Evolutionary conservation across 306 rosid genomes (phyloP).

Genomic region (Erythrophleum fordii): DNA sequence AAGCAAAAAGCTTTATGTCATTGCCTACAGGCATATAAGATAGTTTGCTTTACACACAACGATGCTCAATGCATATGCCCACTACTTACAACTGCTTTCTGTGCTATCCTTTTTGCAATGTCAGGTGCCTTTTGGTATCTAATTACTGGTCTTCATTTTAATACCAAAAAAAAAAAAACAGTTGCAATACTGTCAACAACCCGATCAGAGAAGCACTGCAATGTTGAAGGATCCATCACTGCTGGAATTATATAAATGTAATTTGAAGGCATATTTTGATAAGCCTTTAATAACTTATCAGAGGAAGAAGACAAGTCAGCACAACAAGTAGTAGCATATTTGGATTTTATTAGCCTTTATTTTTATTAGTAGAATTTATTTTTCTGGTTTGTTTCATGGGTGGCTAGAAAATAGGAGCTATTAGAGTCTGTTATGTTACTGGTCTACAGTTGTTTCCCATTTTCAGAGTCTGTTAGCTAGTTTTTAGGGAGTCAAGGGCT

Average conservation of each 20-base stretch:
- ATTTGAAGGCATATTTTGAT: conserved; percentile 74
- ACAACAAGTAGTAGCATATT: too few relatives aligned
- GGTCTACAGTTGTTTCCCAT: too few relatives aligned
- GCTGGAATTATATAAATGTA: conserved; percentile 93
- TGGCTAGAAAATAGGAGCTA: too few relatives aligned
- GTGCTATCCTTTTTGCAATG: conserved; percentile 88
- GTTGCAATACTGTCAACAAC: conserved; percentile 91
- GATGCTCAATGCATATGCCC: background rate
- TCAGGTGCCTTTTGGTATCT: conserved; percentile 96
- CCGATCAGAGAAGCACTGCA: conserved; percentile 73
- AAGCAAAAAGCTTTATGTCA: conserved; percentile 22
- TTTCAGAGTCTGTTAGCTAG: too few relatives aligned
- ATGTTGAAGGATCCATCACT: conserved; percentile 72
- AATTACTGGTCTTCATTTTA: conserved; percentile 87
- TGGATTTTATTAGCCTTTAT: too few relatives aligned
- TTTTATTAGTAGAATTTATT: too few relatives aligned
- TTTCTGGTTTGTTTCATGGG: too few relatives aligned
- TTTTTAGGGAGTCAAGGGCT: too few relatives aligned
- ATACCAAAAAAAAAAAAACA: conserved; percentile 78
- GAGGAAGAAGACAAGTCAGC: too few relatives aligned
- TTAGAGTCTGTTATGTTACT: too few relatives aligned
- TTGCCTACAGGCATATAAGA: conserved; percentile 13
- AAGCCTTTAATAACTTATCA: too few relatives aligned
- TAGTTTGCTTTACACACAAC: conserved; percentile 15
- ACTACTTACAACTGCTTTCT: conserved; percentile 55